Percentiles rank a stretch among this genome's conserved stretches.
Conservation (phyloP, 768 basidiomycete species). For the Lyophyllum atratum region DNA sequence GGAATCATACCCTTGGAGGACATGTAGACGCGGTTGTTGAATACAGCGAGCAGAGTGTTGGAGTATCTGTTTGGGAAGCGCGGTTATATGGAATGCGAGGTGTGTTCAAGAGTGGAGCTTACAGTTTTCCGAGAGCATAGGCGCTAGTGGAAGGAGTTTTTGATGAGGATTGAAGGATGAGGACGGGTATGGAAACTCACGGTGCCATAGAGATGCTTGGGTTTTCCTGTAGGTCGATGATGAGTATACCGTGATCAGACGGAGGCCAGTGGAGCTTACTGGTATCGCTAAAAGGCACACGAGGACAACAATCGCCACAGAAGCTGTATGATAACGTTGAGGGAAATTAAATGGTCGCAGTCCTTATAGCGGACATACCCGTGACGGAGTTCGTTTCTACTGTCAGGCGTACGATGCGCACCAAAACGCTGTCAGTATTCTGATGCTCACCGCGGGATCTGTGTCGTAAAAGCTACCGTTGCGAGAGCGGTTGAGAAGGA, state of each 20-base stretch:
- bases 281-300: constrained; percentile 16
- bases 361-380: neutral
- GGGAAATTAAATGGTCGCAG: neutral
- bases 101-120: neutral
- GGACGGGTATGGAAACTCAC: neutral
- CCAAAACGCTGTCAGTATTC: constrained; percentile 8
- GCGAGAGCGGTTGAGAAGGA: neutral
- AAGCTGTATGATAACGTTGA: neutral
- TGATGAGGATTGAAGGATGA: neutral
- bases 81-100: neutral
- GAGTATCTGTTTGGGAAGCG: constrained; percentile 4
- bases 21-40: constrained; percentile 17
- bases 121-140: constrained; percentile 16
- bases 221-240: constrained; percentile 2
- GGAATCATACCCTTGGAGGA: constrained; percentile 3
- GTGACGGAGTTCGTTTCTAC: constrained; percentile 15
- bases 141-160: constrained; percentile 1
- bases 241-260: neutral
- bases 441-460: constrained; percentile 6
- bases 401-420: constrained; percentile 14
- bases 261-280: neutral
- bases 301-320: constrained; percentile 10
- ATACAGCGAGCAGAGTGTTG: constrained; percentile 14
- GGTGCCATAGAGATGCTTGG: constrained; percentile 16
- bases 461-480: constrained; percentile 8